These are phyloP conservation scores for Leishmania turanica DNA, from an alignment of 208 protist genomes.

Conservation along the genomic window DNA sequence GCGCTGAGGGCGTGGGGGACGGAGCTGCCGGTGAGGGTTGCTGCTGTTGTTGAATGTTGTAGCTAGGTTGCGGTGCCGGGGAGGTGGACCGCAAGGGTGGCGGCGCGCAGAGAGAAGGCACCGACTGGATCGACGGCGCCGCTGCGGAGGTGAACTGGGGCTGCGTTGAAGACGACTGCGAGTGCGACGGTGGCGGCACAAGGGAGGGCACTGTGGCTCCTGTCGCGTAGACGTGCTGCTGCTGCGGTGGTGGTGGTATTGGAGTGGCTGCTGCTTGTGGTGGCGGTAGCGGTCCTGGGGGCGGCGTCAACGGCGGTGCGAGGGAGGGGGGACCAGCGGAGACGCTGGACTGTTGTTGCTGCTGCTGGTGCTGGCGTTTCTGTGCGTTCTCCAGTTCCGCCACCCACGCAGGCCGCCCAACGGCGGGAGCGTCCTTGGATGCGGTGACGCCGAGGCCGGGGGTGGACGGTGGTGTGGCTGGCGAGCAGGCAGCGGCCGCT, in stretches of 20 bases:
- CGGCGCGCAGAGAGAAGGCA: background rate
- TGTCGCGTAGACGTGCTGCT: background rate
- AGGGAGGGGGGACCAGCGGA: background rate
- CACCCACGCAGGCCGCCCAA: slow-evolving; percentile 12
- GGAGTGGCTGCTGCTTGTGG: background rate
- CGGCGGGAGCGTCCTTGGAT: background rate
- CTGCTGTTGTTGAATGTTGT: slow-evolving; percentile 3
- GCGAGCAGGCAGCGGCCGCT: too few relatives aligned
- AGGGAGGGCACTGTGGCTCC: background rate
- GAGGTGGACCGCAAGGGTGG: background rate
- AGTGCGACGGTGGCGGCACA: background rate
- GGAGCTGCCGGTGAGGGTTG: slow-evolving; percentile 4
- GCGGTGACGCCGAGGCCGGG: background rate
- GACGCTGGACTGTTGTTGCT: slow-evolving; percentile 1
- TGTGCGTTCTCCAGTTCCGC: slow-evolving; percentile 32
- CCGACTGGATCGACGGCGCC: background rate
- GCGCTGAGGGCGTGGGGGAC: background rate
- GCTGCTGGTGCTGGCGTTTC: slow-evolving; percentile 21
- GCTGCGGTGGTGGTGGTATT: background rate
- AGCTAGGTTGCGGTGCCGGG: background rate
- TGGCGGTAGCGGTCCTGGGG: slow-evolving; percentile 1
- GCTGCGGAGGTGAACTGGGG: background rate
- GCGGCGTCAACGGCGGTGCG: slow-evolving; percentile 6
- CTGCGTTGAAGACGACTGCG: background rate
- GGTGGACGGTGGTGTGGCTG: background rate